Percentiles rank a stretch among this genome's conserved stretches.
Evolutionary conservation across 495 filamentous ascomycete genomes (phyloP).

Genomic region (Chaetomidium leptoderma): DNA sequence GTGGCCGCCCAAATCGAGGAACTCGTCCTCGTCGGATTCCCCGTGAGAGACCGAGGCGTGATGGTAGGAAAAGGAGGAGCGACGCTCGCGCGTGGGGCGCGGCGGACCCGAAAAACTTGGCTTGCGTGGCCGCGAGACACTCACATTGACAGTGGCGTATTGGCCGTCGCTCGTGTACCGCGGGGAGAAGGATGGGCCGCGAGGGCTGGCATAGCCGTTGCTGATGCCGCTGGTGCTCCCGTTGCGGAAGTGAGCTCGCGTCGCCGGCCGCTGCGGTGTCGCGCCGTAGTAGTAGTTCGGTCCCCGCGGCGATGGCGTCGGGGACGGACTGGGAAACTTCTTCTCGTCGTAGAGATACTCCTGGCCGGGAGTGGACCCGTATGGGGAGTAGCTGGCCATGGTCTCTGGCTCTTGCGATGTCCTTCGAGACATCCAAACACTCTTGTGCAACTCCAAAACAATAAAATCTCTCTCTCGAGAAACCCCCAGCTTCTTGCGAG

Average conservation of each 20-base stretch:
- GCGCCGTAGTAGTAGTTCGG: constrained; percentile 43
- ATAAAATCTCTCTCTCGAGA: constrained; percentile 11
- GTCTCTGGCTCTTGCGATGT: constrained; percentile 35
- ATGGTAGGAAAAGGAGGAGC: constrained; percentile 50
- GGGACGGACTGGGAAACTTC: constrained; percentile 43
- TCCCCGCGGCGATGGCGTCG: constrained; percentile 48
- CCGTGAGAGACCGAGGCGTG: constrained; percentile 50
- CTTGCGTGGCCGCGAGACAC: constrained; percentile 45
- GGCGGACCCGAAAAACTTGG: constrained; percentile 45
- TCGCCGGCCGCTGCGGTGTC: constrained; percentile 45
- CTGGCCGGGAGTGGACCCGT: constrained; percentile 39
- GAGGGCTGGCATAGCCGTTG: constrained; percentile 32
- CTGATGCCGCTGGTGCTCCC: constrained; percentile 30
- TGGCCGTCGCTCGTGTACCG: constrained; percentile 53
- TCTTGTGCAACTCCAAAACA: constrained; percentile 17
- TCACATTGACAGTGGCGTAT: constrained; percentile 55
- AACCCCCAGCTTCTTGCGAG: constrained; percentile 25
- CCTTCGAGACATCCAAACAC: constrained; percentile 28
- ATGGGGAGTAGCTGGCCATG: constrained; percentile 47
- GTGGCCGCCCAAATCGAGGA: constrained; percentile 48
- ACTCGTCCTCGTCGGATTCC: constrained; percentile 60
- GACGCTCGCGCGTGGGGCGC: constrained; percentile 43
- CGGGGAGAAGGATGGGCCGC: constrained; percentile 43
- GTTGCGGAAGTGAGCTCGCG: constrained; percentile 44
- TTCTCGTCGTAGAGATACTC: constrained; percentile 42